Conservation (phyloP, 805 yeast species). For the Starmera dryadoides region DNA sequence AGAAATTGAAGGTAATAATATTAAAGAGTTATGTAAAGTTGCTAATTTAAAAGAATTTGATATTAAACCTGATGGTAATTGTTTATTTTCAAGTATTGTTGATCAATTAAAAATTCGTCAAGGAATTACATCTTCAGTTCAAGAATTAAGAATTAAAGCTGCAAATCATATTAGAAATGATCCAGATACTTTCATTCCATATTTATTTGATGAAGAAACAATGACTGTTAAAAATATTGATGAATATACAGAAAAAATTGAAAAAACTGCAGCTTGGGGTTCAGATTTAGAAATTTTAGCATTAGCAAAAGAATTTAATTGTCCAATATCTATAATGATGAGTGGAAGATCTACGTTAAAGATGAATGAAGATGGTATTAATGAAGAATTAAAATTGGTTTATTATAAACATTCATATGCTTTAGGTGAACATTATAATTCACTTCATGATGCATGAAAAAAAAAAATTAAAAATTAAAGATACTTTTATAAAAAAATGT, state of each 20-base stretch:
- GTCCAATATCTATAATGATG: constrained; percentile 70
- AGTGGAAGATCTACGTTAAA: constrained; percentile 64
- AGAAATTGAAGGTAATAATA: constrained; percentile 61
- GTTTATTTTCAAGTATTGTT: constrained; percentile 77
- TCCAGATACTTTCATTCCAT: constrained; percentile 71
- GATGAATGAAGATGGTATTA: constrained; percentile 46
- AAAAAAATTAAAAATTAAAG: background rate
- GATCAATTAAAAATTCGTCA: constrained; percentile 68
- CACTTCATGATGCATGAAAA: constrained; percentile 51
- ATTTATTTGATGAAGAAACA: constrained; percentile 73
- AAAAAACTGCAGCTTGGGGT: constrained; percentile 89
- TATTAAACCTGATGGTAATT: constrained; percentile 89
- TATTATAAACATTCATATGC: constrained; percentile 83
- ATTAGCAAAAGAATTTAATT: constrained; percentile 58
- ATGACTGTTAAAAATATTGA: constrained; percentile 56
- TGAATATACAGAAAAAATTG: constrained; percentile 61
- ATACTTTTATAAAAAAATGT: background rate
- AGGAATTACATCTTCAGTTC: constrained; percentile 27
- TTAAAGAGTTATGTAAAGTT: constrained; percentile 44
- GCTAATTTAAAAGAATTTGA: constrained; percentile 52
- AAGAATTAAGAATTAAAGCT: constrained; percentile 55
- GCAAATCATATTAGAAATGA: constrained; percentile 59
- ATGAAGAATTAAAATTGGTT: constrained; percentile 58
- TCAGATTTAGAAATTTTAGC: constrained; percentile 91
- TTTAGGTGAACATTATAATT: constrained; percentile 92